A percentile compares a stretch with the other conserved stretches of the same genome.
phyloP scores from a whole-genome alignment of 805 yeast genomes.

The Kuraishia borneana region DNA sequence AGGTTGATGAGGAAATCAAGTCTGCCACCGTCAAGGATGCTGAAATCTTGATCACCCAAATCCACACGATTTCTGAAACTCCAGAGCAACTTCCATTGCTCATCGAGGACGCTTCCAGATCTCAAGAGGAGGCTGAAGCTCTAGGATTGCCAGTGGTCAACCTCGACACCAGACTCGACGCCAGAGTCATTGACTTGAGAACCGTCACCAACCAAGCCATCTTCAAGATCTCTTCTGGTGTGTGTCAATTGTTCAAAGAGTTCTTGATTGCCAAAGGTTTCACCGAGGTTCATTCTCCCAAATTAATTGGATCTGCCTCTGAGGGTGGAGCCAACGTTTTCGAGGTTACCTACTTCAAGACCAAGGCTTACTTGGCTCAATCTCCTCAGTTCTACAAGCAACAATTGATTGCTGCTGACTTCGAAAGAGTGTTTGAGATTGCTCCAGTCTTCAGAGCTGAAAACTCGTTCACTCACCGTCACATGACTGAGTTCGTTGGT shows the following conservation, averaged over 20 bases:
- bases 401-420: conserved; percentile 96
- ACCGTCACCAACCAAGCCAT: conserved; percentile 97
- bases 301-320: conserved; percentile 87
- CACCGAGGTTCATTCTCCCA: conserved; percentile 93
- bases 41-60: conserved; percentile 69
- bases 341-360: conserved; percentile 86
- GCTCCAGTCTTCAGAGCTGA: conserved; percentile 99
- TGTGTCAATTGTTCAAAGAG: conserved; percentile 81
- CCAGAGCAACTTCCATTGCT: conserved; percentile 89
- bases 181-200: conserved; percentile 93
- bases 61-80: conserved; percentile 73
- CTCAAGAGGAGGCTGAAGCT: conserved; percentile 89
- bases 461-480: conserved; percentile 98
- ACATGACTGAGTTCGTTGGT: conserved; percentile 97
- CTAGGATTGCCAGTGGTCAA: conserved; percentile 88
- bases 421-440: conserved; percentile 90
- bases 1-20: conserved; percentile 79
- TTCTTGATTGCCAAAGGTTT: conserved; percentile 58
- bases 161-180: conserved; percentile 90
- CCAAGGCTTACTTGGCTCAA: conserved; percentile 90
- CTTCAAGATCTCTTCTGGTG: conserved; percentile 88
- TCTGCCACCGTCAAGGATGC: conserved; percentile 87
- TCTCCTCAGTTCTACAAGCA: conserved; percentile 98
- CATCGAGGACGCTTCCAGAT: conserved; percentile 93
- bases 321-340: conserved; percentile 98